Evolutionary conservation across 2,329 filamentous ascomycete genomes (phyloP).

Genomic region (Monosporascus sp.): DNA sequence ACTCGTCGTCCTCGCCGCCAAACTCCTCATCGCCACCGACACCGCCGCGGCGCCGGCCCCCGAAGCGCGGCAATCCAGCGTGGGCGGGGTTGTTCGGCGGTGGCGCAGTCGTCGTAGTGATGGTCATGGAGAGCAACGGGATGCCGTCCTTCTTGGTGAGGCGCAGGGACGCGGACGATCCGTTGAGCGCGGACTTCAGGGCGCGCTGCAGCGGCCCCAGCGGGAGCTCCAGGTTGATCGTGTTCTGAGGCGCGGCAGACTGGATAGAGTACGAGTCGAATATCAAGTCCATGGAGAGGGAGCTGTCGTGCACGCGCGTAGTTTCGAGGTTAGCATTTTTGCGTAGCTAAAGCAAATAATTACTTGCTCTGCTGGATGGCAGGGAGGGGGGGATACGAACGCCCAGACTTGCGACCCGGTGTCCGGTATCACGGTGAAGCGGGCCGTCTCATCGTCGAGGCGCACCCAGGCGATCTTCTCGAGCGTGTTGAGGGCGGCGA

Average conservation of each 20-base stretch:
- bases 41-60: constrained; percentile 10
- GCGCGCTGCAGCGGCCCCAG: constrained; percentile 83
- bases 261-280: constrained; percentile 83
- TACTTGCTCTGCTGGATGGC: no score
- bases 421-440: constrained; percentile 94
- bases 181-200: constrained; percentile 81
- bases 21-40: constrained; percentile 32
- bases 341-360: no score
- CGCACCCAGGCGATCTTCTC: constrained; percentile 89
- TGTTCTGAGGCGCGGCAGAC: constrained; percentile 75
- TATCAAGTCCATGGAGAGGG: constrained; percentile 69
- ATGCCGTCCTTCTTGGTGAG: constrained; percentile 89
- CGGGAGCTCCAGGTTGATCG: constrained; percentile 94
- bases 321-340: constrained; percentile 21
- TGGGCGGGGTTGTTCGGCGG: constrained; percentile 6
- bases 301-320: constrained; percentile 30
- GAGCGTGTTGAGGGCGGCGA: constrained; percentile 57
- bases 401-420: constrained; percentile 96
- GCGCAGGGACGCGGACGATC: constrained; percentile 75
- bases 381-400: constrained; percentile 42
- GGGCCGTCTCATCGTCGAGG: constrained; percentile 78
- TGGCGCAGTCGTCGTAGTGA: constrained; percentile 66
- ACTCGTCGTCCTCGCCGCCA: constrained; percentile 38
- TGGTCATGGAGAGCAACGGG: constrained; percentile 83
- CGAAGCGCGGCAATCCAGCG: neutral